Conservation (phyloP, 75 land plant species). For the Gnetum montanum region DNA sequence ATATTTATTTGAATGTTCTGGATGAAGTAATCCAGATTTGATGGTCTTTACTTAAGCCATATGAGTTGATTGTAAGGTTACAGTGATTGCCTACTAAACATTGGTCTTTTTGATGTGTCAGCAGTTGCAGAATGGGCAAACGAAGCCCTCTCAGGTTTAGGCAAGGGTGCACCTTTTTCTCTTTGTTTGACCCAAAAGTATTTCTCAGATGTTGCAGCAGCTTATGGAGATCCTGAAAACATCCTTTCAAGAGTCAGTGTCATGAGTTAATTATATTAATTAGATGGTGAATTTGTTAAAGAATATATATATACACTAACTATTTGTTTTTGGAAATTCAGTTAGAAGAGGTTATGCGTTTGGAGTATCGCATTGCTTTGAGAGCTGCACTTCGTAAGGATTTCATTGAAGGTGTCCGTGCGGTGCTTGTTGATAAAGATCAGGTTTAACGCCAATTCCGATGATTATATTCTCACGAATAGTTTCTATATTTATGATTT, state of each 20-base stretch:
- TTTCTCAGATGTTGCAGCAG: slow-evolving; percentile 63
- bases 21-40: too few species aligned
- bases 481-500: too few species aligned
- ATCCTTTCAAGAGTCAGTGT: slow-evolving; percentile 33
- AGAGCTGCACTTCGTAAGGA: slow-evolving; percentile 62
- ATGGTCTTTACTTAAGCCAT: too few species aligned
- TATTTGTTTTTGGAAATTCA: slow-evolving; percentile 17
- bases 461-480: too few species aligned
- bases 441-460: slow-evolving; percentile 62
- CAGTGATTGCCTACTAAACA: too few species aligned
- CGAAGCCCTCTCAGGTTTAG: slow-evolving; percentile 64
- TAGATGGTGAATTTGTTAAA: too few species aligned
- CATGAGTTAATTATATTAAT: background rate
- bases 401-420: slow-evolving; percentile 95
- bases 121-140: slow-evolving; percentile 91
- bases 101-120: background rate
- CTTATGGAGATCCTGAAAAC: slow-evolving; percentile 17
- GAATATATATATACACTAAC: too few species aligned
- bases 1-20: too few species aligned
- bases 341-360: slow-evolving; percentile 84
- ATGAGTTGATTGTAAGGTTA: too few species aligned
- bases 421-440: slow-evolving; percentile 91
- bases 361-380: slow-evolving; percentile 78
- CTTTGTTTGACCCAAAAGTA: slow-evolving; percentile 65
- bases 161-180: slow-evolving; percentile 92